Conservation (phyloP, 768 basidiomycete genomes). For the Russula lepida region DNA sequence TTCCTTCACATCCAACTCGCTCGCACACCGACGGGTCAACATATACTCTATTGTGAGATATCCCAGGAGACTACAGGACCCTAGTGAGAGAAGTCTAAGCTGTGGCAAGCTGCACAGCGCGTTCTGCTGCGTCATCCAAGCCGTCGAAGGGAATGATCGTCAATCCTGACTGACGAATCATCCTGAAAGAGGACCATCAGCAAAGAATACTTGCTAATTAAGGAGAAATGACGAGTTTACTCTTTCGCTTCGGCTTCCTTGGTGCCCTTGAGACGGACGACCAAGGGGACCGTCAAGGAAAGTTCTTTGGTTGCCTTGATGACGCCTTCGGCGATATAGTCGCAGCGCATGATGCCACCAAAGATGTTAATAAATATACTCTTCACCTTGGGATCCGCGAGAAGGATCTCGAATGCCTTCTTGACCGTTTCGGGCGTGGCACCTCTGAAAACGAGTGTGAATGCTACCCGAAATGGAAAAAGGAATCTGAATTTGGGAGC, state of each 20-base stretch:
- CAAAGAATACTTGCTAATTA: conserved; percentile 8
- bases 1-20: not conserved
- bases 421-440: conserved; percentile 99
- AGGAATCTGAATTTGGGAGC: not conserved
- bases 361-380: conserved; percentile 99
- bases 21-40: not conserved
- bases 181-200: conserved; percentile 38
- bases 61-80: not conserved
- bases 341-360: conserved; percentile 98
- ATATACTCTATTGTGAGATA: conserved; percentile 19
- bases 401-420: conserved; percentile 95
- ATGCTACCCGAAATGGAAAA: conserved; percentile 5
- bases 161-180: conserved; percentile 88
- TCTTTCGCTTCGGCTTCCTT: conserved; percentile 93
- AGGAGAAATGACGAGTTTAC: conserved; percentile 40
- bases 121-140: conserved; percentile 84
- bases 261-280: conserved; percentile 94
- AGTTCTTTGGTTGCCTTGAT: conserved; percentile 97
- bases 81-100: conserved; percentile 17
- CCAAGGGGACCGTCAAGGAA: conserved; percentile 70
- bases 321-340: conserved; percentile 96
- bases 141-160: conserved; percentile 91
- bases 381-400: conserved; percentile 87
- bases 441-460: conserved; percentile 44
- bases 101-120: conserved; percentile 62